Base-by-base conservation (phyloP, 441 rosid species). In the Eutrema salsugineum region DNA sequence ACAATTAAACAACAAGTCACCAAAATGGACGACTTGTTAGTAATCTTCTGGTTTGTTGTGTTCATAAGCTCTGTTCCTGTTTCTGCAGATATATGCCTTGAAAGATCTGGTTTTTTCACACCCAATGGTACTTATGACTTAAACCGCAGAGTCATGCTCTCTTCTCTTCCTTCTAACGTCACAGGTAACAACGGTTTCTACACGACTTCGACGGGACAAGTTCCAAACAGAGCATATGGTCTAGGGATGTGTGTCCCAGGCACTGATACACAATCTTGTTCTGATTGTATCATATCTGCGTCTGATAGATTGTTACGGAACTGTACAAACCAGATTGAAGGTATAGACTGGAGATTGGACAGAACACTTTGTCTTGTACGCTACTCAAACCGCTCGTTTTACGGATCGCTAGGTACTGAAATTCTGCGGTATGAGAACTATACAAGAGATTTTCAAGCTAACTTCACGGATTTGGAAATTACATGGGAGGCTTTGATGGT, bases 241-340 rank as follows among this genome's bases (percentile, higher is more conserved):
- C 6, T 72, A 12, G 80, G 68, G 22, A 67, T 65, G 40, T 87
- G 90, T 32, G 35, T 81, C 17, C 76, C 78, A 8, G 87, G 84
- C 54, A 11, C 77, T 12, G 30, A 35, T 0, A 16, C 78, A 1
- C 60, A 32, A 3, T 38, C 6, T 39, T 85, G 91, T 65, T 50
- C 49, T 8, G 46, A 30, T 4, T 87, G 89, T 62, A 66, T 85
- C 22, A 43, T 15, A 3, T 15, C 24, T 10, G 59, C 79, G 0
- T 38, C 68, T 55, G 20, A 38, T 3, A 58, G 50, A 14, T 27
- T 87, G 16, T 20, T 35, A 20, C 2, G 43, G 12, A 22, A 0
- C 0, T 87, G 88, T 60, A 80, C 84, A 10, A 48, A 64, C 40
- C 63, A 80, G 54, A 79, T 20, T 36, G 83, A 81, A 42, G 77